Conservation (phyloP, 169 alveolate genomes). For the Hammondia hammondi region DNA sequence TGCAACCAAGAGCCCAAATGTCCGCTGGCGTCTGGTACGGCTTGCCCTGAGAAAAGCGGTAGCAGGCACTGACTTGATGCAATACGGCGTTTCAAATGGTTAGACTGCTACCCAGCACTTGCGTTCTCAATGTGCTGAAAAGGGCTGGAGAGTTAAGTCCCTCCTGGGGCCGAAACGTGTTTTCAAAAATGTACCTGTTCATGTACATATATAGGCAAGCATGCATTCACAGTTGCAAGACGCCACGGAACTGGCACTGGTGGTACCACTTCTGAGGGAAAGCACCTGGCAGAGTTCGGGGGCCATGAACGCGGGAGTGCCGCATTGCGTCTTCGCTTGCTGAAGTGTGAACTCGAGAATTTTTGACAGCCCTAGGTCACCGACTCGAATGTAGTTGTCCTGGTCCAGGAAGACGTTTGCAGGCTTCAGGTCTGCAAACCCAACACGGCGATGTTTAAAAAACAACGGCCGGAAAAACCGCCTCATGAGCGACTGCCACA, state of each 20-base stretch:
- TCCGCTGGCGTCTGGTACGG: conserved; percentile 98
- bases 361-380: conserved; percentile 95
- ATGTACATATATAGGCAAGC: too few species aligned
- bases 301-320: conserved; percentile 99
- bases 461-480: background rate
- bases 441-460: background rate
- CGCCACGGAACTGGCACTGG: too few species aligned
- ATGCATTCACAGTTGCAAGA: too few species aligned
- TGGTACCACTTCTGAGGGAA: too few species aligned
- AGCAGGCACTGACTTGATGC: background rate
- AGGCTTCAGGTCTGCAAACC: conserved; percentile 84
- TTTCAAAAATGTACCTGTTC: too few species aligned
- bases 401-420: conserved; percentile 91
- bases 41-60: conserved; percentile 83
- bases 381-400: conserved; percentile 87
- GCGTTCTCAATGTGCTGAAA: too few species aligned
- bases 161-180: too few species aligned
- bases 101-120: background rate
- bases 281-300: conserved; percentile 95
- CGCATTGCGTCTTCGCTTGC: conserved; percentile 96
- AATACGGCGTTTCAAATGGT: background rate
- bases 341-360: conserved; percentile 93
- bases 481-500: background rate
- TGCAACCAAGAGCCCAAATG: conserved; percentile 98
- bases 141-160: too few species aligned